Conservation (phyloP, 352 stramenopile genomes). For the Globisporangium alternatum region DNA sequence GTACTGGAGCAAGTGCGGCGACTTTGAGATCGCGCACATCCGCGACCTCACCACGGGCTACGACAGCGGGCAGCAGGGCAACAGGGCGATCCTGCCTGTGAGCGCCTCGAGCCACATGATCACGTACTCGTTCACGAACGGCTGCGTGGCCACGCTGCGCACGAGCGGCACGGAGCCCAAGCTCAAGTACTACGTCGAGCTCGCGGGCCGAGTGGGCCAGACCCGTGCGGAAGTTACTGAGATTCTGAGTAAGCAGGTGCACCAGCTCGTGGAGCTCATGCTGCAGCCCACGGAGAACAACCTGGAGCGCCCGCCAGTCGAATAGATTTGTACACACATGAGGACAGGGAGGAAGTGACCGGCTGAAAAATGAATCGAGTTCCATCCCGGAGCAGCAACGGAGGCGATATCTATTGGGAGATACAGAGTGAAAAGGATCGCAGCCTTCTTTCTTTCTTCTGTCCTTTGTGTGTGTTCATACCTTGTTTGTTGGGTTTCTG, state of each 20-base stretch:
- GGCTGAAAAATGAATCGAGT: background rate
- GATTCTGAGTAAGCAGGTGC: conserved; percentile 60
- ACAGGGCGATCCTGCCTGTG: conserved; percentile 89
- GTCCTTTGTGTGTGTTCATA: conserved; percentile 21
- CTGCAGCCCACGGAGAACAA: conserved; percentile 77
- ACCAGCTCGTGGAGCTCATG: conserved; percentile 79
- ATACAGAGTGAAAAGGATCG: conserved; percentile 11
- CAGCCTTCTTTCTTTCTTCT: conserved; percentile 15
- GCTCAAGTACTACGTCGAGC: conserved; percentile 99
- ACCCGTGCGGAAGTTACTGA: conserved; percentile 53
- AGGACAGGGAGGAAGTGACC: conserved; percentile 14
- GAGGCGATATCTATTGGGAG: conserved; percentile 9
- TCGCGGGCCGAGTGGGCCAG: conserved; percentile 65
- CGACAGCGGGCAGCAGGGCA: conserved; percentile 85
- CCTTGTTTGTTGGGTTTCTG: conserved; percentile 18
- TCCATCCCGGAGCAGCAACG: background rate
- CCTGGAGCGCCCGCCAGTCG: conserved; percentile 49
- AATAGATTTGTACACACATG: conserved; percentile 6
- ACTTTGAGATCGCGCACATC: conserved; percentile 75
- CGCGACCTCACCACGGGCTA: conserved; percentile 89
- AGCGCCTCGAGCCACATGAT: conserved; percentile 95
- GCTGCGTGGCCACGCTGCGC: conserved; percentile 94
- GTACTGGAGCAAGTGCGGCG: conserved; percentile 83
- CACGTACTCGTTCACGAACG: conserved; percentile 95
- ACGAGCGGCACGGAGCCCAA: conserved; percentile 99